Evolutionary conservation across 768 basidiomycete genomes (phyloP).

Genomic region (Amanita jacksonii): DNA sequence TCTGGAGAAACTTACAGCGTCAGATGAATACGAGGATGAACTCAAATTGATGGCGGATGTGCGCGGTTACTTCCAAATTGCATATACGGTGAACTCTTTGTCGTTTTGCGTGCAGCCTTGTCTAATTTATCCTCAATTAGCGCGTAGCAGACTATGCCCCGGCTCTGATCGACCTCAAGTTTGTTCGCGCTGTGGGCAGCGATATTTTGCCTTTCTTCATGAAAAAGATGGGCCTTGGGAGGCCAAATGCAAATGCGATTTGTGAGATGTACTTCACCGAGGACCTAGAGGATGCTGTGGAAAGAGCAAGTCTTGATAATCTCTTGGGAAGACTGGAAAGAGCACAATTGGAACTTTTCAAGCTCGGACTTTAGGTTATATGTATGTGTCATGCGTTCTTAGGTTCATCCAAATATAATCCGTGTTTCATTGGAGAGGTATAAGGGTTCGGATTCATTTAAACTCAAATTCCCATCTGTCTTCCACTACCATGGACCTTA

Average conservation of each 20-base stretch:
- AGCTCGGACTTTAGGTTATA: too few relatives aligned
- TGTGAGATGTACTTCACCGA: slow-evolving; percentile 34
- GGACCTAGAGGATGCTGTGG: slow-evolving; percentile 25
- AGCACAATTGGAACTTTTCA: slow-evolving; percentile 25
- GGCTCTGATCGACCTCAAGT: slow-evolving; percentile 17
- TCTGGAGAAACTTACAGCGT: slow-evolving; percentile 20
- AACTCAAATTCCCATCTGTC: too few relatives aligned
- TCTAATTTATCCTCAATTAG: slow-evolving; percentile 15
- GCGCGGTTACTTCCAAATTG: slow-evolving; percentile 34
- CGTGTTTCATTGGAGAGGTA: too few relatives aligned
- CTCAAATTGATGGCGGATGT: slow-evolving; percentile 31
- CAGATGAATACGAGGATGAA: slow-evolving; percentile 30
- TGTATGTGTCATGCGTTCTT: too few relatives aligned
- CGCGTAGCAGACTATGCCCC: slow-evolving; percentile 35
- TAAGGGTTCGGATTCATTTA: too few relatives aligned
- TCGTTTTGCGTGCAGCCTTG: neutral
- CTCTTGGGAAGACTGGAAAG: slow-evolving; percentile 25
- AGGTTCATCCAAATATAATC: too few relatives aligned
- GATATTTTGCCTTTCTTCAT: slow-evolving; percentile 22
- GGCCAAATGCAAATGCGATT: slow-evolving; percentile 19
- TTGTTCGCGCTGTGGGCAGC: slow-evolving; percentile 20
- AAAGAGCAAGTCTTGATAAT: slow-evolving; percentile 22
- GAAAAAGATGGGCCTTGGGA: slow-evolving; percentile 24
- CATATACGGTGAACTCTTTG: slow-evolving; percentile 26
- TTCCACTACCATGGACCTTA: slow-evolving; percentile 4